phyloP scores from a whole-genome alignment of 768 basidiomycete species.

The Hygrophorus pudorinus region DNA sequence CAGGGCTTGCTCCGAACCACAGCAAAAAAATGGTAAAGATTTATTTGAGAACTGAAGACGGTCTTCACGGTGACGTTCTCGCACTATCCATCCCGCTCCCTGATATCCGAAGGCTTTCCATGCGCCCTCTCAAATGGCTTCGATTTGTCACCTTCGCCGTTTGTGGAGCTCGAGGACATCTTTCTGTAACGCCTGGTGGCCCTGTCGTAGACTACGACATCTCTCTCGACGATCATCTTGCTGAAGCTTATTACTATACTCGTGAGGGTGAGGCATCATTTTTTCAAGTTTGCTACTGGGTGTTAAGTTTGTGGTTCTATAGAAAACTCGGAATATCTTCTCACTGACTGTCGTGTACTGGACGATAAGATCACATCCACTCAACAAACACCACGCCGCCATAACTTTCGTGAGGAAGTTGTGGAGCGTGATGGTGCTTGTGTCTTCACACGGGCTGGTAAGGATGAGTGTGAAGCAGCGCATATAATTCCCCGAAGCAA shows the following conservation, averaged over 20 bases:
- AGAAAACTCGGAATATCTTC: slow-evolving; percentile 6
- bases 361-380: slow-evolving; percentile 12
- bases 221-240: slow-evolving; percentile 2
- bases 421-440: slow-evolving; percentile 6
- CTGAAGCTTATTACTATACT: slow-evolving; percentile 10
- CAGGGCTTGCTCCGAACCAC: no score
- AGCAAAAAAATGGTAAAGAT: slow-evolving; percentile 7
- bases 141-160: slow-evolving; percentile 10
- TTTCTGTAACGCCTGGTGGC: slow-evolving; percentile 9
- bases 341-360: slow-evolving; percentile 8
- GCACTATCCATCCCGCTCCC: slow-evolving; percentile 7
- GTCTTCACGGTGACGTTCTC: slow-evolving; percentile 6
- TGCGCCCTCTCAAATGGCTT: slow-evolving; percentile 13
- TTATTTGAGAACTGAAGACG: slow-evolving; percentile 1
- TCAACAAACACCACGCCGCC: slow-evolving; percentile 2
- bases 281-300: neutral
- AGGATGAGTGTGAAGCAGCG: neutral
- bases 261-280: slow-evolving; percentile 7
- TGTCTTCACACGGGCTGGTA: slow-evolving; percentile 1
- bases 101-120: slow-evolving; percentile 10
- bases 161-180: slow-evolving; percentile 9
- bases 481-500: slow-evolving; percentile 8
- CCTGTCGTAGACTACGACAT: slow-evolving; percentile 11
- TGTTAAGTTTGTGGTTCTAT: no score
- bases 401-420: slow-evolving; percentile 4